These are phyloP conservation scores for Fomitopsis betulina DNA, from an alignment of 1,284 basidiomycete genomes.

Conservation along the genomic window DNA sequence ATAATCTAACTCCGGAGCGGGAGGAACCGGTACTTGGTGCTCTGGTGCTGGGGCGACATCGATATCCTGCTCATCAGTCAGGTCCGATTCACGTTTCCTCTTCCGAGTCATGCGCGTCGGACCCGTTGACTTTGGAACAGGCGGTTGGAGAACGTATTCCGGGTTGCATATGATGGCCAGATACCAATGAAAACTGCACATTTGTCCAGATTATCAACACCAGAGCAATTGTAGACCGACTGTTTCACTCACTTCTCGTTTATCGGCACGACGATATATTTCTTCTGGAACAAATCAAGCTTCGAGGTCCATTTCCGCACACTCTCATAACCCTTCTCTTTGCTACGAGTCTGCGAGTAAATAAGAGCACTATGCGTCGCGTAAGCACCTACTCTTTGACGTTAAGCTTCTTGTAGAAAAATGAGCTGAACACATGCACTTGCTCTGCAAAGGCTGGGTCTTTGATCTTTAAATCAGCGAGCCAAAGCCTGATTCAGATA, in stretches of 20 bases:
- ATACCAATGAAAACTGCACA: conserved; percentile 89
- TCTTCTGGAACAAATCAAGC: conserved; percentile 86
- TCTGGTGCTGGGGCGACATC: too few relatives aligned
- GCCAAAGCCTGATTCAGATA: conserved; percentile 54
- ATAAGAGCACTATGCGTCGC: neutral
- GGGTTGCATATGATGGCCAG: conserved; percentile 92
- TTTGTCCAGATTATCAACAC: neutral
- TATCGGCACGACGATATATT: conserved; percentile 92
- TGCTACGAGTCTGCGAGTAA: conserved; percentile 28
- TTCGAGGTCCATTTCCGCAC: conserved; percentile 94
- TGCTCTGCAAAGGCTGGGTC: conserved; percentile 65
- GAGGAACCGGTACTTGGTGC: too few relatives aligned
- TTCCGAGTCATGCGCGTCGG: conserved; percentile 27
- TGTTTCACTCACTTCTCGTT: conserved; percentile 77
- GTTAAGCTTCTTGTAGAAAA: conserved; percentile 95
- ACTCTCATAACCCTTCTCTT: conserved; percentile 70
- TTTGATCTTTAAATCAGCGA: conserved; percentile 47
- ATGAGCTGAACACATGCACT: conserved; percentile 92
- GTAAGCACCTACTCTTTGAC: conserved; percentile 49
- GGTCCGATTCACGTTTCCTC: conserved; percentile 23
- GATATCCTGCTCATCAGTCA: neutral
- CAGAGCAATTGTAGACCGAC: neutral
- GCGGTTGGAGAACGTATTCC: conserved; percentile 48
- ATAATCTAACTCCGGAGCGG: neutral
- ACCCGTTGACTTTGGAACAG: conserved; percentile 25